Evolutionary conservation across 192 early-diverging fungal species (phyloP).

Genomic region (Phlyctochytrium planicorne): DNA sequence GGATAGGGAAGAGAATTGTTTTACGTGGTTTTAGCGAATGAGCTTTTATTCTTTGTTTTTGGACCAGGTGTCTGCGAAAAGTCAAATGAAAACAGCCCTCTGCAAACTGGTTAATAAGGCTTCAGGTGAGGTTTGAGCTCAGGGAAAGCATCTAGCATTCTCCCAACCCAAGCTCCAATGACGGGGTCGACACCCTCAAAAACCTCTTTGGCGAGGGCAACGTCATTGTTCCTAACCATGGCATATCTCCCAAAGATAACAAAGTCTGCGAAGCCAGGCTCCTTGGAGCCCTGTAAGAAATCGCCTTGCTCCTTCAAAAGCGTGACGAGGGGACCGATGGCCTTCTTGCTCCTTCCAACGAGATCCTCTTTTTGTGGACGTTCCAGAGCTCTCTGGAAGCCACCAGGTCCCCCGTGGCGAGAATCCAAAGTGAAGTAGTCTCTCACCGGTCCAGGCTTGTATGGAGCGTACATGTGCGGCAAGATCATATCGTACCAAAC

Average conservation of each 20-base stretch:
- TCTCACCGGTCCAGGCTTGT: slow-evolving; percentile 7
- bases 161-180: slow-evolving; percentile 24
- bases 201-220: slow-evolving; percentile 18
- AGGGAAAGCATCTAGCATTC: slow-evolving; percentile 13
- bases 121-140: slow-evolving; percentile 7
- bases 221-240: slow-evolving; percentile 23
- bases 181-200: slow-evolving; percentile 34
- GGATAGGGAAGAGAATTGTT: no score
- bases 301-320: slow-evolving; percentile 31
- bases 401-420: slow-evolving; percentile 19
- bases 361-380: slow-evolving; percentile 10
- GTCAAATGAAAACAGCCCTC: no score
- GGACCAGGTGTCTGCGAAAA: no score
- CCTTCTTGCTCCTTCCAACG: slow-evolving; percentile 17
- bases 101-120: background rate
- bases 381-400: slow-evolving; percentile 4
- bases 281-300: slow-evolving; percentile 30
- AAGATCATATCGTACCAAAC: slow-evolving; percentile 30
- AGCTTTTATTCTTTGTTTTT: no score
- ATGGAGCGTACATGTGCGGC: background rate
- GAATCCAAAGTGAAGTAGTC: slow-evolving; percentile 29
- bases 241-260: slow-evolving; percentile 40
- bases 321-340: slow-evolving; percentile 22
- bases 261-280: slow-evolving; percentile 34
- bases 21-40: no score